Base-by-base conservation (phyloP, 2,329 filamentous ascomycete genomes). In the Botryotinia narcissicola region DNA sequence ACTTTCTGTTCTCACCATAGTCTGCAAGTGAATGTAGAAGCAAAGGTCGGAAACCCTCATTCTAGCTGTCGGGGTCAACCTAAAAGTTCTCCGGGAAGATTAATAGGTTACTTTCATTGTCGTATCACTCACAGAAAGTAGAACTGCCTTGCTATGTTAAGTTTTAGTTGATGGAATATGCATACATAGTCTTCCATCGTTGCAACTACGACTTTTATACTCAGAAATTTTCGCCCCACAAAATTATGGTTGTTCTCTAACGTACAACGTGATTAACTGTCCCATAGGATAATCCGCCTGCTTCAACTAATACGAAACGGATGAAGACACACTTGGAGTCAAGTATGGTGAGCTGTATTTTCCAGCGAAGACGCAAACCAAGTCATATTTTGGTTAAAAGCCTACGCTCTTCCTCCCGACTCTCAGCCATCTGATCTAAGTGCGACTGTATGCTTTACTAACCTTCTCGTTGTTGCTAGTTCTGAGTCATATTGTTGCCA, bases 1-100 rank as follows among this genome's bases (percentile, higher is more conserved):
- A n/a, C 12, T 16, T n/a, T 7, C 12, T 0, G 4, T n/a, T n/a
- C 5, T 54, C 25, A n/a, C 5, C 25, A 5, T 54, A 0, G 10
- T 54, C 12, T n/a, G 48, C 0, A n/a, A n/a, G 25, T 54, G 25
- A n/a, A 54, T 3, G 0, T 8, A 54, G 48, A 25, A 51, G 48
- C 4, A n/a, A 54, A n/a, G 6, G 25, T 54, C 12, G 3, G 2
- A 16, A 54, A n/a, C 0, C 2, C 25, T n/a, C 1, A 1, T 3
- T 54, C 4, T n/a, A n/a, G 48, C 0, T 54, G 12, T 54, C 5
- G 25, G n/a, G 48, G 12, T 0, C 4, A 7, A 7, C 6, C 2
- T 3, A n/a, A n/a, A 12, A n/a, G 25, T n/a, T 54, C 48, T n/a
- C 48, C 12, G 7, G 14, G 25, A 54, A 54, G 12, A 54, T n/a